Base-by-base conservation (phyloP, 495 filamentous ascomycete species). In the Alectoria sarmentosa region DNA sequence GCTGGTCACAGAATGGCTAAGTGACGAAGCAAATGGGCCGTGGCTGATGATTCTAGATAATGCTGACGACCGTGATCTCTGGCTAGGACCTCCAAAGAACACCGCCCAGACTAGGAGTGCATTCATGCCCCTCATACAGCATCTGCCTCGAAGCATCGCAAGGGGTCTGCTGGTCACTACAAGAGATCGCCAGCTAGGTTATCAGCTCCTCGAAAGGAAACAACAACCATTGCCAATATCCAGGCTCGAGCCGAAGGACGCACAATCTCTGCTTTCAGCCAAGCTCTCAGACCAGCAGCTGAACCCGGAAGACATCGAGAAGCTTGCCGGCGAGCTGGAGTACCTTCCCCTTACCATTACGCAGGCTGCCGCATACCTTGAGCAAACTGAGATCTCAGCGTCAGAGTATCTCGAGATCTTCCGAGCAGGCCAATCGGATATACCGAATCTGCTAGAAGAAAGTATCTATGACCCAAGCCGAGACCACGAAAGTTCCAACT, bases 31-130 rank as follows among this genome's bases (percentile, higher is more conserved):
- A 0, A 71, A 69, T 48, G 75, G 76, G n/a, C 66, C 65, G 4
- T 85, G 81, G 82, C 52, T 82, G 42, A 63, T 84, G 64, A 68
- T 83, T n/a, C 69, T 84, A 32, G 81, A 85, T 68, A 83, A 82
- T 62, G 80, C 78, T 10, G 80, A 84, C 66, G 76, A 83, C 67
- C 63, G 69, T n/a, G 71, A 75, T 30, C 38, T 78, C 28, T 75
- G 52, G 61, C 38, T 63, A 32, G 52, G 38, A 26, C 37, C 61
- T 23, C 23, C 17, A 4, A 15, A 32, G 11, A 32, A 54, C 30
- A 3, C 8, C 37, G 49, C 39, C 10, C 61, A 32, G 39, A 39
- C 61, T 63, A 30, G 28, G n/a, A 28, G 26, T 26, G 41, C 23
- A 21, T 34, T 44, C 3, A n/a, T 56, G 46, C 57, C 69, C 9